phyloP scores from a whole-genome alignment of 768 basidiomycete species.

The Russula lepida region DNA sequence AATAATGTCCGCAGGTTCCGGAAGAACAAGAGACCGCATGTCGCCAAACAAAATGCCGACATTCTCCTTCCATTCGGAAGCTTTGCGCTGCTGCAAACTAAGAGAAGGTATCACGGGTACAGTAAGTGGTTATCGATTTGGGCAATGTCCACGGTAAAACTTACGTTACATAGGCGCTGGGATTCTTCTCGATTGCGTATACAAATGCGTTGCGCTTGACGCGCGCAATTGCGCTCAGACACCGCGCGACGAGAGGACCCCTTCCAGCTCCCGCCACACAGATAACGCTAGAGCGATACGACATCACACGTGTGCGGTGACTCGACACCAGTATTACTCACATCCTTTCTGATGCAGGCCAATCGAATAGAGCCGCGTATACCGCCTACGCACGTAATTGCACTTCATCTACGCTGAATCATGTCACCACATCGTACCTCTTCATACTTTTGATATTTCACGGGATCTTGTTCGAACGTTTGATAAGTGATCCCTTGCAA shows the following conservation, averaged over 20 bases:
- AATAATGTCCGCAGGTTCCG: conserved; percentile 85
- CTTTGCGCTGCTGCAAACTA: conserved; percentile 79
- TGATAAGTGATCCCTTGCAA: conserved; percentile 93
- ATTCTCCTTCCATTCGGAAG: conserved; percentile 70
- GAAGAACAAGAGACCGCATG: conserved; percentile 78
- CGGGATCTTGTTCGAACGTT: conserved; percentile 94
- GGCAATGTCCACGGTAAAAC: conserved; percentile 28
- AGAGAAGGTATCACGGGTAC: background rate
- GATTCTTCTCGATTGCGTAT: conserved; percentile 95
- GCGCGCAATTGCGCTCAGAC: conserved; percentile 66
- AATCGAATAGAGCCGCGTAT: conserved; percentile 67
- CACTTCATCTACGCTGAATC: background rate
- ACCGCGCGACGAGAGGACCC: conserved; percentile 84
- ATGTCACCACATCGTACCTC: conserved; percentile 43
- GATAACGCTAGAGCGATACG: conserved; percentile 46
- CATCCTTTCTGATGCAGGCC: conserved; percentile 53
- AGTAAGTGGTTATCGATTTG: conserved; percentile 15
- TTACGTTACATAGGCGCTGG: conserved; percentile 90
- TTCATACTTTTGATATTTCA: conserved; percentile 94
- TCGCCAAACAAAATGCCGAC: conserved; percentile 89
- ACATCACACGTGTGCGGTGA: background rate
- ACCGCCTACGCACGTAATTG: conserved; percentile 48
- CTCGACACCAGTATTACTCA: conserved; percentile 32
- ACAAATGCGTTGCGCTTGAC: conserved; percentile 54
- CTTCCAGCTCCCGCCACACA: conserved; percentile 94